Base-by-base conservation (phyloP, 208 protist genomes). In the Trypanosoma caninum region DNA sequence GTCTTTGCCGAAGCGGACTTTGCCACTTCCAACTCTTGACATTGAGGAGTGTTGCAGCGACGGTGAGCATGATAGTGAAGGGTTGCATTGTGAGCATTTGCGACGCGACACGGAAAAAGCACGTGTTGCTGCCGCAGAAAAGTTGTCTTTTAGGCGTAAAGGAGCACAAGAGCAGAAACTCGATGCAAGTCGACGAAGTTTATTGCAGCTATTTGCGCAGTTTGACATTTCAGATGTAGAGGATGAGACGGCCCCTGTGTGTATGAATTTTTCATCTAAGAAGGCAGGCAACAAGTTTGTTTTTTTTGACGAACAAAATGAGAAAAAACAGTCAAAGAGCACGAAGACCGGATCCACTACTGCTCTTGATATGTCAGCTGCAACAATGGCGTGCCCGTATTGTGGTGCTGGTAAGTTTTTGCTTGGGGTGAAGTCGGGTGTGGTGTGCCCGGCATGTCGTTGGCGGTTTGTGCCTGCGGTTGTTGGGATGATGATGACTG, bases 201-300 rank as follows among this genome's bases (percentile, higher is more conserved):
- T 65, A 28, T 51, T 51, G 34, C 55, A 72, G 33, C 33, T 72
- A 20, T 72, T 72, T 45, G 57, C 16, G 20, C 30, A 53, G 51
- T 60, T 72, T 45, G 38, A 72, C 25, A 72, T 72, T 1, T 62
- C 56, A 14, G 65, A 65, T 44, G 57, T 59, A 25, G 65, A 72
- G 16, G 58, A 52, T 16, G 65, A 60, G 1, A 25, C n/a, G 31
- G 38, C 27, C n/a, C n/a, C 23, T 37, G 10, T 58, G n/a, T n/a
- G n/a, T n/a, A n/a, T n/a, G n/a, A n/a, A n/a, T n/a, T n/a, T n/a
- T n/a, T n/a, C n/a, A n/a, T n/a, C n/a, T n/a, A n/a, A n/a, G n/a
- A n/a, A n/a, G n/a, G n/a, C n/a, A n/a, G n/a, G n/a, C n/a, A n/a
- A n/a, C n/a, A n/a, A n/a, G n/a, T n/a, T n/a, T n/a, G n/a, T n/a